Percentiles rank a stretch among this genome's conserved stretches.
phyloP scores from a whole-genome alignment of 164 flowering plant genomes.

The Amborella trichopoda region DNA sequence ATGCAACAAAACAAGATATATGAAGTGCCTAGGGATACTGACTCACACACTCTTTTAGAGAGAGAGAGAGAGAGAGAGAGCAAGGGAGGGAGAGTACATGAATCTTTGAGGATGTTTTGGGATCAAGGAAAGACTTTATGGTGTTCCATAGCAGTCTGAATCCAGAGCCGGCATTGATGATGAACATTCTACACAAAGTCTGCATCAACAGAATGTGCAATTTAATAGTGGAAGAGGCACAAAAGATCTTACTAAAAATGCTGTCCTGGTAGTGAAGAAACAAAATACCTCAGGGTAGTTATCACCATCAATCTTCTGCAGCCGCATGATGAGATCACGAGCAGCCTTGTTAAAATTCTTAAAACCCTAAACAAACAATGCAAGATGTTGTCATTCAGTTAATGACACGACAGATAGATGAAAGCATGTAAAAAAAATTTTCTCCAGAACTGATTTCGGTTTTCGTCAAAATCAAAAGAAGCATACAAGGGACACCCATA shows the following conservation, averaged over 20 bases:
- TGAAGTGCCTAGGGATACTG: too few species aligned
- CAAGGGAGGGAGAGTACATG: too few species aligned
- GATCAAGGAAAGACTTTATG: constrained; percentile 73
- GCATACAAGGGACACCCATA: too few species aligned
- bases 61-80: too few species aligned
- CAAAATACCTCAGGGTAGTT: constrained; percentile 76
- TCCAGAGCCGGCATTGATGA: constrained; percentile 96
- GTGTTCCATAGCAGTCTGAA: constrained; percentile 85
- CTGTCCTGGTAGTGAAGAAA: background rate
- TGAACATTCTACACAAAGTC: constrained; percentile 84
- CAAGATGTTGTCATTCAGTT: too few species aligned
- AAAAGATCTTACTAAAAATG: background rate
- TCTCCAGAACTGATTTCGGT: too few species aligned
- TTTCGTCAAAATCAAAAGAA: too few species aligned
- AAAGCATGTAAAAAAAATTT: too few species aligned
- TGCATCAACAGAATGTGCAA: constrained; percentile 15
- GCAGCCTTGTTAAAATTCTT: constrained; percentile 76
- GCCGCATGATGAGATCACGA: constrained; percentile 56
- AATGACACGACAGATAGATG: too few species aligned
- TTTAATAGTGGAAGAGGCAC: too few species aligned
- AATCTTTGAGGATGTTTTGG: constrained; percentile 80
- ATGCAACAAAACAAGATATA: too few species aligned
- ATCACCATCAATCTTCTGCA: constrained; percentile 86
- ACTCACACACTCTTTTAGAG: too few species aligned
- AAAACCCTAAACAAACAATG: constrained; percentile 19